Base-by-base conservation (phyloP, 768 basidiomycete genomes). In the Krasilnikovozyma curviuscula region DNA sequence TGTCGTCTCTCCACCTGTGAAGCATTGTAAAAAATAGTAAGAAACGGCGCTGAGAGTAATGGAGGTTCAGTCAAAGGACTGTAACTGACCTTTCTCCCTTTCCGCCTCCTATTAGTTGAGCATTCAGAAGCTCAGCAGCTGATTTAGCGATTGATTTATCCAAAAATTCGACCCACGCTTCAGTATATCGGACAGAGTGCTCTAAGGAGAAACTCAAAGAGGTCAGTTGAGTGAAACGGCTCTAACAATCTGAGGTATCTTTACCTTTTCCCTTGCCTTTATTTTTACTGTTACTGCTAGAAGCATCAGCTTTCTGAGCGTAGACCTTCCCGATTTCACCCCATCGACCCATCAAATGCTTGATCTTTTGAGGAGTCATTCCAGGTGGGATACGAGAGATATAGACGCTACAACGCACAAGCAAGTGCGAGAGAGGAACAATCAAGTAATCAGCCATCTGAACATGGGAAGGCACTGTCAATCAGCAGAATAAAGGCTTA, bases 131-230 rank as follows among this genome's bases (percentile, higher is more conserved):
- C 48, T 76, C 83, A 7, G 91, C 91, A 8, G 89, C 79, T 32
- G 76, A 77, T 18, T 88, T 75, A 0, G 88, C 93, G 37, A 95
- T 70, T 40, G 75, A 77, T 66, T 97, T 97, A 66, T 95, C 82
- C 55, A 80, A 78, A 68, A 97, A 95, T 65, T 98, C 93, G 34
- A 97, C 80, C 93, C 93, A 98, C 28, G 93, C 93, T 63, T 98
- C 93, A 0, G 81, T 81, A 61, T 80, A 97, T 57, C 88, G 83
- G 14, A 52, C 50, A n/a, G 45, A 46, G 33, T 52, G 50, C 25
- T 44, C 50, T 52, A 27, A 14, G 8, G 3, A 7, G 18, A 8
- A 27, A 27, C 5, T 27, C 23, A 6, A 6, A 19, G 9, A 27
- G 9, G 13, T 7, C 21, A 24, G 37, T 21, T 3, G 13, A 7